These are phyloP conservation scores for Zygotorulaspora sp. DNA, from an alignment of 805 yeast species.

Conservation along the genomic window DNA sequence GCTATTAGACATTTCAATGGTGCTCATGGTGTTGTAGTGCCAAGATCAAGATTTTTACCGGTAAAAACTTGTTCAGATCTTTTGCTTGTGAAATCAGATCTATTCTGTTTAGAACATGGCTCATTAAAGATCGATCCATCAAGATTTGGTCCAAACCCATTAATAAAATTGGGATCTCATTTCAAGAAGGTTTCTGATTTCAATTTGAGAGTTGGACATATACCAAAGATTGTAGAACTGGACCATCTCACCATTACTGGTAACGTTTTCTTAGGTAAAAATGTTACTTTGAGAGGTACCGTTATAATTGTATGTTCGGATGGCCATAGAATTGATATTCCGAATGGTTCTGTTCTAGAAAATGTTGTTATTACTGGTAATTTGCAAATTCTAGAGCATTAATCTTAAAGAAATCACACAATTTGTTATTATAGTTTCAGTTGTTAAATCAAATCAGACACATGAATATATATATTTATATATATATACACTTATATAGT, in stretches of 20 bases:
- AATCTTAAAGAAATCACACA: not conserved
- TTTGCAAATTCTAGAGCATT: conserved; percentile 90
- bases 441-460: not conserved
- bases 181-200: conserved; percentile 93
- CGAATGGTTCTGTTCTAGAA: conserved; percentile 91
- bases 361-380: conserved; percentile 97
- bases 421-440: not conserved
- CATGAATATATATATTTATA: not conserved
- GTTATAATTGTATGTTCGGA: conserved; percentile 97
- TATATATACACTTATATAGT: too few species aligned
- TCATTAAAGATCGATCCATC: conserved; percentile 76
- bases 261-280: conserved; percentile 85
- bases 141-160: conserved; percentile 87
- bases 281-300: conserved; percentile 90
- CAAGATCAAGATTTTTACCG: conserved; percentile 96
- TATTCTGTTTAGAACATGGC: conserved; percentile 88
- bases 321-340: conserved; percentile 94
- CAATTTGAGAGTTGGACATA: conserved; percentile 84
- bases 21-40: conserved; percentile 97
- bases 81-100: conserved; percentile 89
- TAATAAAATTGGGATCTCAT: conserved; percentile 93
- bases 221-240: conserved; percentile 93
- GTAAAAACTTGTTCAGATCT: conserved; percentile 96
- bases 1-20: conserved; percentile 93
- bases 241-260: conserved; percentile 98